These are phyloP conservation scores for Sarcocystis neurona DNA, from an alignment of 169 alveolate species.

Conservation along the genomic window DNA sequence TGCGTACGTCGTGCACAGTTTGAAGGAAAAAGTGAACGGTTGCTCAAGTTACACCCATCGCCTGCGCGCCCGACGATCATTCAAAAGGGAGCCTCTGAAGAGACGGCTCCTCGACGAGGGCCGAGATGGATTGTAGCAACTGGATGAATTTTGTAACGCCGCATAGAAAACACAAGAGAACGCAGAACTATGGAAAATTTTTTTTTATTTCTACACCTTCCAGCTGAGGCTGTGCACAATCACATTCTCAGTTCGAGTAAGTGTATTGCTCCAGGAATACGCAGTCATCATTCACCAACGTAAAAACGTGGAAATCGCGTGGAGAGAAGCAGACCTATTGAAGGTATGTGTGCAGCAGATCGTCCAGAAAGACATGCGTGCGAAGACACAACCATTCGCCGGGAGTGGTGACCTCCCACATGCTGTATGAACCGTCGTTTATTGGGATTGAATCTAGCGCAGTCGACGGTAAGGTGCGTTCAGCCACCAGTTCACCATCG, in stretches of 20 bases:
- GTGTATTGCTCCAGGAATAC: not conserved
- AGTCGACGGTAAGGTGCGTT: no score
- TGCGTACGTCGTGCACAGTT: no score
- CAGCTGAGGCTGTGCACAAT: not conserved
- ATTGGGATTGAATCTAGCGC: no score
- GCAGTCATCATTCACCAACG: not conserved
- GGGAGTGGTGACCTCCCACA: no score
- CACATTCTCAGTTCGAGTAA: not conserved
- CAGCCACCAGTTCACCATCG: no score
- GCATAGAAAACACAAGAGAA: not conserved
- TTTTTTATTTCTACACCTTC: not conserved
- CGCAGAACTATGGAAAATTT: not conserved
- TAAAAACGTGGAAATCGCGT: not conserved
- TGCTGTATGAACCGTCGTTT: no score
- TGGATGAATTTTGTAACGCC: no score
- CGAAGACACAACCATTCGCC: no score
- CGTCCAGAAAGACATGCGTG: no score
- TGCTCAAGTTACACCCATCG: not conserved
- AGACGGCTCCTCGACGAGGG: conserved; percentile 35
- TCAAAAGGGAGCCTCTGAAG: not conserved
- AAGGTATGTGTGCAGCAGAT: no score
- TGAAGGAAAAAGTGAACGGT: not conserved
- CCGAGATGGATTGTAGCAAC: conserved; percentile 30
- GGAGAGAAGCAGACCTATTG: no score
- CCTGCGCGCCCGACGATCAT: not conserved